These are phyloP conservation scores for Hamigera avellanea DNA, from an alignment of 495 filamentous ascomycete genomes.

Conservation along the genomic window DNA sequence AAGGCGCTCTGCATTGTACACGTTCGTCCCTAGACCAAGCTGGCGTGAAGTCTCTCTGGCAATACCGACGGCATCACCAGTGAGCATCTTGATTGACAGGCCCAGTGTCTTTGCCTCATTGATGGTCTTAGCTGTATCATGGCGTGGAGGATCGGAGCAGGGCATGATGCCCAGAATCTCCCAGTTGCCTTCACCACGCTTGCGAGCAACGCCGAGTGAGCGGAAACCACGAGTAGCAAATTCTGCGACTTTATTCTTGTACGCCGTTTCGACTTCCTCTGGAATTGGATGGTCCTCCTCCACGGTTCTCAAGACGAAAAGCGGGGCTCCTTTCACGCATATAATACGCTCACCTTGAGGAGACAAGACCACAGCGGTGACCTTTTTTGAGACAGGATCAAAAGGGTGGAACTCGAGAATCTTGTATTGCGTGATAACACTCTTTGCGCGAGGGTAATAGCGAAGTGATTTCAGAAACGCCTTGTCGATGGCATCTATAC, in stretches of 20 bases:
- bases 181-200: constrained; percentile 65
- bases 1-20: constrained; percentile 85
- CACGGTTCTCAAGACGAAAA: constrained; percentile 73
- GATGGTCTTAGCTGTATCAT: constrained; percentile 85
- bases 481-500: constrained; percentile 91
- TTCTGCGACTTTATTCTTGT: constrained; percentile 82
- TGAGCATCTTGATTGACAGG: constrained; percentile 92
- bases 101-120: constrained; percentile 80
- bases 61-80: constrained; percentile 89
- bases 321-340: constrained; percentile 86
- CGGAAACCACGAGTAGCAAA: constrained; percentile 88
- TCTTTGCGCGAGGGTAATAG: constrained; percentile 68
- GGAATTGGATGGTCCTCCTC: constrained; percentile 68
- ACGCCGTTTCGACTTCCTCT: constrained; percentile 60
- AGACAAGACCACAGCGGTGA: constrained; percentile 72
- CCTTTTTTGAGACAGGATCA: constrained; percentile 91
- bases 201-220: constrained; percentile 83
- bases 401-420: constrained; percentile 77
- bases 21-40: constrained; percentile 84
- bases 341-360: constrained; percentile 68
- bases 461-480: constrained; percentile 79
- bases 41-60: constrained; percentile 83
- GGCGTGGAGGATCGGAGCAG: constrained; percentile 80
- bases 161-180: constrained; percentile 92
- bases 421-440: constrained; percentile 61